Conservation (phyloP, 306 rosid species). For the Fragaria nilgerrensis region DNA sequence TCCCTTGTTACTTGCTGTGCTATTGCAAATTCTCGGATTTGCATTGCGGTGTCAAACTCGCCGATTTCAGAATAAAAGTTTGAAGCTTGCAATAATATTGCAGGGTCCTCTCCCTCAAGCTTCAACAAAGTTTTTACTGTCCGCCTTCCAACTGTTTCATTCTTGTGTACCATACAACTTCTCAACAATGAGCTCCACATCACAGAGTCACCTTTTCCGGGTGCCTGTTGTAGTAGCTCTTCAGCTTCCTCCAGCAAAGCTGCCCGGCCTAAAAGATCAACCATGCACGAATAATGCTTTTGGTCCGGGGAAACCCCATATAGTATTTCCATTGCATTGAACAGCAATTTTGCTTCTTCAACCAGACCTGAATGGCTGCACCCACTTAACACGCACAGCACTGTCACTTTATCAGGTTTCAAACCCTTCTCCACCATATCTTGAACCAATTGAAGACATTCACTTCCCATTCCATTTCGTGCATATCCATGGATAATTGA, state of each 20-base stretch:
- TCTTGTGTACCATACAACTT: slow-evolving; percentile 66
- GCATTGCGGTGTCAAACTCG: slow-evolving; percentile 50
- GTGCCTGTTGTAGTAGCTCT: slow-evolving; percentile 45
- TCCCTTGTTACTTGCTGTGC: slow-evolving; percentile 64
- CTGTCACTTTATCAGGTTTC: slow-evolving; percentile 68
- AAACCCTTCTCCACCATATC: slow-evolving; percentile 57
- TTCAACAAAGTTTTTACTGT: slow-evolving; percentile 51
- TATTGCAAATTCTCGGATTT: slow-evolving; percentile 55
- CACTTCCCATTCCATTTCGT: slow-evolving; percentile 75
- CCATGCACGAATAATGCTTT: slow-evolving; percentile 75
- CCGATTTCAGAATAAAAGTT: slow-evolving; percentile 71
- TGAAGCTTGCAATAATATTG: slow-evolving; percentile 71
- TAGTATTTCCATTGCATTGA: slow-evolving; percentile 54
- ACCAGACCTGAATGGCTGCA: slow-evolving; percentile 73
- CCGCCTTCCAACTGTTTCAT: slow-evolving; percentile 60
- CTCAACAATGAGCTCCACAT: slow-evolving; percentile 80
- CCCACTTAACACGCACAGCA: slow-evolving; percentile 68
- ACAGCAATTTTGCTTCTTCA: slow-evolving; percentile 58
- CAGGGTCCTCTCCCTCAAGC: slow-evolving; percentile 61
- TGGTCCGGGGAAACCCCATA: slow-evolving; percentile 53
- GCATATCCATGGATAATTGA: slow-evolving; percentile 75
- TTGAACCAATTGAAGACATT: slow-evolving; percentile 55
- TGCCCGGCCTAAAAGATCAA: slow-evolving; percentile 78
- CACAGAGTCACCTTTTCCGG: slow-evolving; percentile 39
- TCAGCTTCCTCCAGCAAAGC: slow-evolving; percentile 75